A percentile compares a stretch with the other conserved stretches of the same genome.
Conservation (phyloP, 2,329 filamentous ascomycete species). For the Arthrobotrys megalospora region DNA sequence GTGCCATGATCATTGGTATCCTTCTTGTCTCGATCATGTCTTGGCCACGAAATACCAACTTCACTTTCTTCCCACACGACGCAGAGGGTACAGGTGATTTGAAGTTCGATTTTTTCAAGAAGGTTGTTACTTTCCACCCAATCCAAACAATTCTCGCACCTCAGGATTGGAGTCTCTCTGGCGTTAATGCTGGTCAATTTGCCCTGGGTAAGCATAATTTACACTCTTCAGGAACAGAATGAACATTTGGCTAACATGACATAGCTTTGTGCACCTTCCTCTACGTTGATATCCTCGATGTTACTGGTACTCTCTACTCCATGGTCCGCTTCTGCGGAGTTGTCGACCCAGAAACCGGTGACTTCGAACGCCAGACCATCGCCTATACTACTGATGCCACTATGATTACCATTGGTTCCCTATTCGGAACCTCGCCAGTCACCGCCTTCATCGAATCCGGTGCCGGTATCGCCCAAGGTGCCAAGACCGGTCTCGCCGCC, state of each 20-base stretch:
- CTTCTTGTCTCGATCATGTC: conserved; percentile 88
- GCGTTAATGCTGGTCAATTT: conserved; percentile 77
- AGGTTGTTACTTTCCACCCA: conserved; percentile 86
- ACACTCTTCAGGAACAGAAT: conserved; percentile 16
- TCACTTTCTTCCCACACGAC: conserved; percentile 86
- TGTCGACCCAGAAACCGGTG: conserved; percentile 81
- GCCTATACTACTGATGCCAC: conserved; percentile 88
- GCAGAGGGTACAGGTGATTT: conserved; percentile 74
- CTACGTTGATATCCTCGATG: conserved; percentile 90
- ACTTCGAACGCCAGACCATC: conserved; percentile 87
- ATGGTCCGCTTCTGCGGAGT: conserved; percentile 88
- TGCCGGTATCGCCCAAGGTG: conserved; percentile 89
- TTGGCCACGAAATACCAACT: conserved; percentile 82
- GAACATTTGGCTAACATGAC: background rate
- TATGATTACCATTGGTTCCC: conserved; percentile 82
- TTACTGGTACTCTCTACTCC: conserved; percentile 87
- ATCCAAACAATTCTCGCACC: conserved; percentile 79
- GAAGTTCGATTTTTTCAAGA: conserved; percentile 87
- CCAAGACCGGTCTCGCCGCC: conserved; percentile 85
- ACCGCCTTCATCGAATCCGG: conserved; percentile 92
- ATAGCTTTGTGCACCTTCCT: conserved; percentile 86
- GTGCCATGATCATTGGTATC: conserved; percentile 87
- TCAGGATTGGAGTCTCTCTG: conserved; percentile 80
- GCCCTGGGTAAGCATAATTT: conserved; percentile 70
- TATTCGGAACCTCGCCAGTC: conserved; percentile 84